Conservation (phyloP, 495 filamentous ascomycete species). For the Penicillium soppii region DNA sequence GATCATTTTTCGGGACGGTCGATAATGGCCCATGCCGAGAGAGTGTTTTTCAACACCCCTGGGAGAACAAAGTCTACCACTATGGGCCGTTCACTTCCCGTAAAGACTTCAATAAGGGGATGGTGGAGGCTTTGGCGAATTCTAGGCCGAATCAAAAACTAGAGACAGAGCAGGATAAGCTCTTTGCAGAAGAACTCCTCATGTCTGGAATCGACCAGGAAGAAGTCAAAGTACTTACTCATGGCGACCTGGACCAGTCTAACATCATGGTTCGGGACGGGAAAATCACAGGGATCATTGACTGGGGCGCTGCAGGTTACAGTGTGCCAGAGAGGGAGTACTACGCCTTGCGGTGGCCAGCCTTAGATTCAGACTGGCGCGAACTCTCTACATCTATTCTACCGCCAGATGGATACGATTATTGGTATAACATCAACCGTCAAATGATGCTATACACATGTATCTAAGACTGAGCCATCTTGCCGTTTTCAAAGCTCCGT, state of each 20-base stretch:
- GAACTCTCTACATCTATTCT: not conserved
- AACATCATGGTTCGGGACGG: slow-evolving; percentile 13
- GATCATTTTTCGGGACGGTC: not conserved
- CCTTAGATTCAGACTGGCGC: slow-evolving; percentile 11
- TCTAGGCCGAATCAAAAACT: not conserved
- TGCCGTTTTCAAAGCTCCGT: no score
- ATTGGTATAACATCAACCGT: not conserved
- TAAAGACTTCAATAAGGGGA: not conserved
- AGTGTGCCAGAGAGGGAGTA: slow-evolving; percentile 17
- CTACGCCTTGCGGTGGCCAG: slow-evolving; percentile 12
- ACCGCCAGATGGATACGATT: not conserved
- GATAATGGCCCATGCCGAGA: not conserved
- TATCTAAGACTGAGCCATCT: no score
- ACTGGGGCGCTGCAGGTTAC: slow-evolving; percentile 22
- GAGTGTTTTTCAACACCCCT: not conserved
- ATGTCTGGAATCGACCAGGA: not conserved
- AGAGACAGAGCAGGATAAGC: not conserved
- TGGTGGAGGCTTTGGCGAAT: not conserved
- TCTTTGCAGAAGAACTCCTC: not conserved
- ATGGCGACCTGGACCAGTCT: slow-evolving; percentile 14
- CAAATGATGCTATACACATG: not conserved
- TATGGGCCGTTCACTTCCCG: not conserved
- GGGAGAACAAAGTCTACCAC: not conserved
- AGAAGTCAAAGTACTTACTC: slow-evolving; percentile 13
- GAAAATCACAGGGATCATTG: slow-evolving; percentile 11